Evolutionary conservation across 805 yeast species (phyloP).

Genomic region (Gaillardinia entomophila): DNA sequence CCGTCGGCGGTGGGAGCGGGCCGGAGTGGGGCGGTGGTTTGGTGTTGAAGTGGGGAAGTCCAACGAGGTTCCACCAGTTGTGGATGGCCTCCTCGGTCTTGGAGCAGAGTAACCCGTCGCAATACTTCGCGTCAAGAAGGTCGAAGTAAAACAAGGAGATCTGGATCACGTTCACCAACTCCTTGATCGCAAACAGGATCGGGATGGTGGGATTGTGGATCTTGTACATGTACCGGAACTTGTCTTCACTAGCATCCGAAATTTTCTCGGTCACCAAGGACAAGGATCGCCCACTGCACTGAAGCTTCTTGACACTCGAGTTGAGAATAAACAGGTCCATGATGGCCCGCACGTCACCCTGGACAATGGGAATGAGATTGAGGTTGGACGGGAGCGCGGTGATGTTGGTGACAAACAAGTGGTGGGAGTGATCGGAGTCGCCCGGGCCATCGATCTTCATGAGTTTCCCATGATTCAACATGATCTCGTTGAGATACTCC

Average conservation of each 20-base stretch:
- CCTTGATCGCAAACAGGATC: slow-evolving; percentile 61
- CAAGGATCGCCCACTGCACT: slow-evolving; percentile 84
- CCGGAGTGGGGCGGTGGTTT: slow-evolving; percentile 47
- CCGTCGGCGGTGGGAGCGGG: slow-evolving; percentile 57
- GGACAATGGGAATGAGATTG: slow-evolving; percentile 63
- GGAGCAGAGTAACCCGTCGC: slow-evolving; percentile 83
- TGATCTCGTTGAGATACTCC: slow-evolving; percentile 59
- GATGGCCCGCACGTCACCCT: slow-evolving; percentile 47
- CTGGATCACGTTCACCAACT: slow-evolving; percentile 70
- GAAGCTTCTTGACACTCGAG: slow-evolving; percentile 66
- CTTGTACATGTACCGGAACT: slow-evolving; percentile 70
- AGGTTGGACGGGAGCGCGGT: slow-evolving; percentile 72
- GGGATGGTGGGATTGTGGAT: slow-evolving; percentile 48
- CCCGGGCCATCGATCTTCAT: slow-evolving; percentile 39
- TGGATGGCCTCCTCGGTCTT: slow-evolving; percentile 66
- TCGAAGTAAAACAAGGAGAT: slow-evolving; percentile 73
- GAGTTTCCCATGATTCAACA: slow-evolving; percentile 61
- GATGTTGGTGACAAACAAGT: slow-evolving; percentile 75
- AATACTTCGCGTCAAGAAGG: slow-evolving; percentile 57
- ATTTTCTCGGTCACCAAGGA: slow-evolving; percentile 60
- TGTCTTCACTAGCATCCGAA: slow-evolving; percentile 72
- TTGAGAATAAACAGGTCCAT: slow-evolving; percentile 64
- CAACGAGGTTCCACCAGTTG: slow-evolving; percentile 80
- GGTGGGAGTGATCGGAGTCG: slow-evolving; percentile 9
- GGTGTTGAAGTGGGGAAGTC: slow-evolving; percentile 41